phyloP scores from a whole-genome alignment of 495 filamentous ascomycete genomes.

The Apodospora peruviana region DNA sequence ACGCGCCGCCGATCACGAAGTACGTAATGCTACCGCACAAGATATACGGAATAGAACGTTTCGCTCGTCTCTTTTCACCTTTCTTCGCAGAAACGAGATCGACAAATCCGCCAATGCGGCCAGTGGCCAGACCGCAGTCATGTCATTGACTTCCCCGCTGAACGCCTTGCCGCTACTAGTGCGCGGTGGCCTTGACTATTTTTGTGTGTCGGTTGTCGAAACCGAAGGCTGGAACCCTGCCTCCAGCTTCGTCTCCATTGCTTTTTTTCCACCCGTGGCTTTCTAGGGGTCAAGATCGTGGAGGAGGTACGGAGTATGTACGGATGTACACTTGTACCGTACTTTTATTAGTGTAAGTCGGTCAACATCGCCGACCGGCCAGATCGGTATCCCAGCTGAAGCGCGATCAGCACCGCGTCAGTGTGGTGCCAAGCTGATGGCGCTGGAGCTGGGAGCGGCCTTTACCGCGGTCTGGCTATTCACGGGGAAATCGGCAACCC shows the following conservation, averaged over 20 bases:
- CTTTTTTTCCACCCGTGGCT: not conserved
- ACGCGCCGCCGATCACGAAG: too few relatives aligned
- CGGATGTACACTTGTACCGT: not conserved
- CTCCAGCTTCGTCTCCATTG: not conserved
- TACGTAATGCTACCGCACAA: too few relatives aligned
- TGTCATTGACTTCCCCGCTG: not conserved
- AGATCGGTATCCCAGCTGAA: not conserved
- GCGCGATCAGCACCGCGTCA: too few relatives aligned
- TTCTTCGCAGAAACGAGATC: too few relatives aligned
- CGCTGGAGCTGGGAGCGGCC: too few relatives aligned
- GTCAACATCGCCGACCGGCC: not conserved
- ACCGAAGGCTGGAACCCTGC: not conserved
- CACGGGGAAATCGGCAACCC: too few relatives aligned
- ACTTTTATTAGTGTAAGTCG: not conserved
- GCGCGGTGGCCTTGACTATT: not conserved
- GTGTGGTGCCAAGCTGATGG: too few relatives aligned
- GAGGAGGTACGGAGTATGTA: not conserved
- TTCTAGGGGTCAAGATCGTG: not conserved
- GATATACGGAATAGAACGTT: too few relatives aligned
- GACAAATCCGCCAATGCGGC: too few relatives aligned
- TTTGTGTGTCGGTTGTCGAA: not conserved
- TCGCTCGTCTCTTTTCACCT: too few relatives aligned
- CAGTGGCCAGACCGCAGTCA: too few relatives aligned
- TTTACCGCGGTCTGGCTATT: too few relatives aligned
- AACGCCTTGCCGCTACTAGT: slow-evolving; percentile 2